Base-by-base conservation (phyloP, 805 yeast genomes). In the Kodamaea restingae region DNA sequence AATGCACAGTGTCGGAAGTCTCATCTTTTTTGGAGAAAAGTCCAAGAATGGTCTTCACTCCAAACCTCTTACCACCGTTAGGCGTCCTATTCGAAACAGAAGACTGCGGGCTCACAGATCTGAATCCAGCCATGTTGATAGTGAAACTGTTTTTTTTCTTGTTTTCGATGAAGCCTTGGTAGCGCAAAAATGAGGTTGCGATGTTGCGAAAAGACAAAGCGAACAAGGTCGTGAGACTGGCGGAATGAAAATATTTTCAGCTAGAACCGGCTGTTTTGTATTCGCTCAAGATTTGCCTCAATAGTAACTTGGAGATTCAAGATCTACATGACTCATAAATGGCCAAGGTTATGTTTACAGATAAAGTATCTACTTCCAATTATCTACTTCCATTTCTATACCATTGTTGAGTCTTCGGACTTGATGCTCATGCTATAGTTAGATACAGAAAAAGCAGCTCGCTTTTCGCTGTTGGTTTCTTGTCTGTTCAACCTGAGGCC, bases 401-500 rank as follows among this genome's bases (percentile, higher is more conserved):
- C 5, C 15, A 12, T 7, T 4, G 4, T 27, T 4, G 31, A 27
- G 17, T 39, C 41, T 11, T 39, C 42, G 2, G 34, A 27, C 33
- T 32, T 35, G 22, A 32, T 27, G 32, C 45, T 42, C 40, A 28
- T 35, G 24, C 41, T 41, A 22, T 41, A 32, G 20, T 39, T 45
- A 2, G 49, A 38, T 26, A 47, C 32, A 2, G 49, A 40, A 37
- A 49, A 49, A 17, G 39, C 47, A 1, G 49, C 52, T 28, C 38
- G 32, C 11, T 44, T 28, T 25, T 38, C 43, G 4, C 39, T 25
- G 11, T 11, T 22, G 28, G 22, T 17, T 18, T 15, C 31, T 10
- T 22, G 27, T 24, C 30, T 46, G 44, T 65, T 67, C 34, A 67
- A 51, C 18, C 46, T 49, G 32, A 67, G 56, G 0, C 63, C 60